These are phyloP conservation scores for Cornus controversa DNA, from an alignment of 148 eudicot species.

Conservation along the genomic window DNA sequence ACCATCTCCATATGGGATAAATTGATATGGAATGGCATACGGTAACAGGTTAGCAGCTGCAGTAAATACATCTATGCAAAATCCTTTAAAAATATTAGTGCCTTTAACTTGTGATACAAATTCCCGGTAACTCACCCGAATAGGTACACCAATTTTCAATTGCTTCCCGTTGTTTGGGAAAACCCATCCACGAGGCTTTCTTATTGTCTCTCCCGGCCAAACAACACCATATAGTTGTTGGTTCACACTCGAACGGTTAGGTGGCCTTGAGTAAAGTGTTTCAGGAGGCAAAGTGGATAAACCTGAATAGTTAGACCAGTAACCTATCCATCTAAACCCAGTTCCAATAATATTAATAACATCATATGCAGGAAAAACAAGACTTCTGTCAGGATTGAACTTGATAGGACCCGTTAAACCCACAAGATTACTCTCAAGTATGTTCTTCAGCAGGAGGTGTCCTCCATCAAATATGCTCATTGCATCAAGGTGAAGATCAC, in stretches of 20 bases:
- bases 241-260: constrained; percentile 57
- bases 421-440: constrained; percentile 56
- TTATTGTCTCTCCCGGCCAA: constrained; percentile 82
- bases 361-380: constrained; percentile 72
- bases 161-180: constrained; percentile 79
- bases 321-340: constrained; percentile 68
- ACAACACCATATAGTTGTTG: constrained; percentile 55
- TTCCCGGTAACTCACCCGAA: constrained; percentile 67
- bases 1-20: constrained; percentile 77
- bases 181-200: constrained; percentile 91
- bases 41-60: constrained; percentile 81
- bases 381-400: constrained; percentile 60
- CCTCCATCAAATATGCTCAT: constrained; percentile 78
- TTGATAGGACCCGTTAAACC: constrained; percentile 79
- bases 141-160: constrained; percentile 77
- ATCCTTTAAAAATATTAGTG: constrained; percentile 66
- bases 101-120: constrained; percentile 68
- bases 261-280: constrained; percentile 50
- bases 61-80: constrained; percentile 85
- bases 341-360: constrained; percentile 83
- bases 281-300: constrained; percentile 71
- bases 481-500: constrained; percentile 57
- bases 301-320: constrained; percentile 90
- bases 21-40: constrained; percentile 82
- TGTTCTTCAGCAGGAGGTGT: constrained; percentile 47